These are phyloP conservation scores for Kalanchoe fedtschenkoi DNA, from an alignment of 164 flowering plant genomes.

Conservation along the genomic window DNA sequence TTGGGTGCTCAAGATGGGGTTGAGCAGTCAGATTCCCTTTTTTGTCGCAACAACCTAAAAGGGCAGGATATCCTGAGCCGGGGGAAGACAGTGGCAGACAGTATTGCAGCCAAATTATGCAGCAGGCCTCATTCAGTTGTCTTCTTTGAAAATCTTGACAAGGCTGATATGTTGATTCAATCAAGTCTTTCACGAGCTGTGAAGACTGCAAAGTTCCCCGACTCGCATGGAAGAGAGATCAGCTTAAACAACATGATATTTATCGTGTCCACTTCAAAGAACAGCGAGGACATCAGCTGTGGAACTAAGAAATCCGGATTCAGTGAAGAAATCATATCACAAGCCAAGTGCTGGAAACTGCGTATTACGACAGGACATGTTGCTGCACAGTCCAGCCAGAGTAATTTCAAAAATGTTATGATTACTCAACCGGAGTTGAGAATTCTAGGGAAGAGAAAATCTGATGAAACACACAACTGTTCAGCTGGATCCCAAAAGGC, in stretches of 20 bases:
- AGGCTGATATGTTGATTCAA: slow-evolving; percentile 14
- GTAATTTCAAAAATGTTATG: background rate
- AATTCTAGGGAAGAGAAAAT: background rate
- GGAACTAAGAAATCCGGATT: background rate
- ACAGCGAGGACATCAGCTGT: background rate
- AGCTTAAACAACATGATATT: slow-evolving; percentile 10
- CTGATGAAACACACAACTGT: background rate
- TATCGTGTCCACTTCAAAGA: slow-evolving; percentile 10
- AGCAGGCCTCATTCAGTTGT: slow-evolving; percentile 13
- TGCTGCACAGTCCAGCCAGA: slow-evolving; percentile 5
- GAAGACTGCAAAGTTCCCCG: slow-evolving; percentile 13
- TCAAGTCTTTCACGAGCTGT: slow-evolving; percentile 16
- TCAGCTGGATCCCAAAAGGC: background rate
- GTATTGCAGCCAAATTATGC: slow-evolving; percentile 9
- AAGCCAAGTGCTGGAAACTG: slow-evolving; percentile 15
- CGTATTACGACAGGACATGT: background rate
- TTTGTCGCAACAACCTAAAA: slow-evolving; percentile 8
- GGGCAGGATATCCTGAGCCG: slow-evolving; percentile 2
- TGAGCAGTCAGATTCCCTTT: slow-evolving; percentile 11
- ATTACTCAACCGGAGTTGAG: slow-evolving; percentile 3
- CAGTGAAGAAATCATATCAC: slow-evolving; percentile 10
- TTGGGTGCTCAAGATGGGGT: slow-evolving; percentile 10
- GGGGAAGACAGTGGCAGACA: slow-evolving; percentile 15
- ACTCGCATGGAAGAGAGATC: slow-evolving; percentile 17
- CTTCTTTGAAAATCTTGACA: slow-evolving; percentile 16